These are phyloP conservation scores for Glycine latifolia DNA, from an alignment of 306 rosid species.

Conservation along the genomic window DNA sequence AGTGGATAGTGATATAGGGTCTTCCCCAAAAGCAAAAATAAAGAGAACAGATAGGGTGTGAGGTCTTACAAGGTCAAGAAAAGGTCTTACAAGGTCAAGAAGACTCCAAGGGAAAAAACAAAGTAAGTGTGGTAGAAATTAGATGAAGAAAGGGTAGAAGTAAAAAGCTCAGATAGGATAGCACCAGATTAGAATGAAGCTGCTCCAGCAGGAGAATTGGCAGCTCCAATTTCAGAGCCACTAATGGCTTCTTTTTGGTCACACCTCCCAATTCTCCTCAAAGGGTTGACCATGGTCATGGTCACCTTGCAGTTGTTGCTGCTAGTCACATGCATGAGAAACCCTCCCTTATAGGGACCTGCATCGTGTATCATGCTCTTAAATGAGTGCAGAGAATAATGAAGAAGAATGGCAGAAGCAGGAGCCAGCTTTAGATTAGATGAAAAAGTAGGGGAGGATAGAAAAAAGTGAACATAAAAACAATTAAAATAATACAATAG, in stretches of 20 bases:
- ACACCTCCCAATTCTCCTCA: constrained; percentile 46
- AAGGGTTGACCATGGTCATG: constrained; percentile 46
- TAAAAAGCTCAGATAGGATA: constrained; percentile 95
- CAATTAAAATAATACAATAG: background rate
- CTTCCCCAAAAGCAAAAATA: background rate
- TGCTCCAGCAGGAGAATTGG: constrained; percentile 19
- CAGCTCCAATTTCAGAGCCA: constrained; percentile 51
- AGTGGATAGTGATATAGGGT: constrained; percentile 45
- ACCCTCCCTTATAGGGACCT: constrained; percentile 46
- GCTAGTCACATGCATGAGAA: constrained; percentile 50
- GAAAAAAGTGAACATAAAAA: background rate
- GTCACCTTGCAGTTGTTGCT: constrained; percentile 36
- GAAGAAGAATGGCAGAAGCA: background rate
- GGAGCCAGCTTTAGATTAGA: too few species aligned
- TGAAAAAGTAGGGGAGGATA: too few species aligned
- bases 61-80: constrained; percentile 99
- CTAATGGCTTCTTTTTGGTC: constrained; percentile 47
- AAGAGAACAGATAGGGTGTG: constrained; percentile 24
- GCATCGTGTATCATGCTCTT: constrained; percentile 50
- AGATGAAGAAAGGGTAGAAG: constrained; percentile 3
- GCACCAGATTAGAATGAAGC: constrained; percentile 60
- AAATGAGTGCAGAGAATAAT: constrained; percentile 52
- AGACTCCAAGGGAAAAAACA: constrained; percentile 19
- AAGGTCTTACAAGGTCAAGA: constrained; percentile 99
- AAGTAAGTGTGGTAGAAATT: background rate